A percentile compares a stretch with the other conserved stretches of the same genome.
phyloP scores from a whole-genome alignment of 176 grass and related monocot species.

The Eleusine indica region DNA sequence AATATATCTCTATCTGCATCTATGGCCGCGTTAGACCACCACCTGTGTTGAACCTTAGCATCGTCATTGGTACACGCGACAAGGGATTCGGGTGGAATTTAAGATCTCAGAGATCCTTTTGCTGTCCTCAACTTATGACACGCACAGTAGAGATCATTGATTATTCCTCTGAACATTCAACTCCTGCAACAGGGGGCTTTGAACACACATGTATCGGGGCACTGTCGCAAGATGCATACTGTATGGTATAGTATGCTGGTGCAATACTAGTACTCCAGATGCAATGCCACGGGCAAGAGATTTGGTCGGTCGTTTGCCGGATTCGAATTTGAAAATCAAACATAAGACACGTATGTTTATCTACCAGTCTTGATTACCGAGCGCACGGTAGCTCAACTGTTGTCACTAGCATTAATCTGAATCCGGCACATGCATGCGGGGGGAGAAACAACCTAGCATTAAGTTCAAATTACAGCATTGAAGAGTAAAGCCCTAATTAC shows the following conservation, averaged over 20 bases:
- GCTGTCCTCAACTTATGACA: constrained; percentile 36
- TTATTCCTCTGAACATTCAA: constrained; percentile 28
- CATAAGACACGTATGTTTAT: neutral
- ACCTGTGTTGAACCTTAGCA: neutral
- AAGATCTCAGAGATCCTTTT: constrained; percentile 14
- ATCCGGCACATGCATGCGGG: neutral
- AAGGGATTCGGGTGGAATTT: neutral
- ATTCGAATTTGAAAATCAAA: constrained; percentile 20
- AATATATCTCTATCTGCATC: constrained; percentile 11
- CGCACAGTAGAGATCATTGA: constrained; percentile 15
- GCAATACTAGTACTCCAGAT: neutral
- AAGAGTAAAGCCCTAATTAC: neutral
- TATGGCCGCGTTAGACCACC: neutral
- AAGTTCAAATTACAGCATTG: neutral
- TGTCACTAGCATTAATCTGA: neutral
- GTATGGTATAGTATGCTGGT: neutral
- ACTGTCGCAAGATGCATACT: neutral
- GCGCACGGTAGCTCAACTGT: neutral
- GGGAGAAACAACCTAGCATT: neutral
- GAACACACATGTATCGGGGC: neutral
- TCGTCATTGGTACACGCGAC: neutral
- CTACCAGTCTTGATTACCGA: constrained; percentile 5
- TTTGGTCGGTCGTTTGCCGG: neutral
- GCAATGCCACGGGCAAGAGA: neutral
- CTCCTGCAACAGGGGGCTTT: neutral